Conservation (phyloP, 2,329 filamentous ascomycete species). For the Echinosphaeria canescens region DNA sequence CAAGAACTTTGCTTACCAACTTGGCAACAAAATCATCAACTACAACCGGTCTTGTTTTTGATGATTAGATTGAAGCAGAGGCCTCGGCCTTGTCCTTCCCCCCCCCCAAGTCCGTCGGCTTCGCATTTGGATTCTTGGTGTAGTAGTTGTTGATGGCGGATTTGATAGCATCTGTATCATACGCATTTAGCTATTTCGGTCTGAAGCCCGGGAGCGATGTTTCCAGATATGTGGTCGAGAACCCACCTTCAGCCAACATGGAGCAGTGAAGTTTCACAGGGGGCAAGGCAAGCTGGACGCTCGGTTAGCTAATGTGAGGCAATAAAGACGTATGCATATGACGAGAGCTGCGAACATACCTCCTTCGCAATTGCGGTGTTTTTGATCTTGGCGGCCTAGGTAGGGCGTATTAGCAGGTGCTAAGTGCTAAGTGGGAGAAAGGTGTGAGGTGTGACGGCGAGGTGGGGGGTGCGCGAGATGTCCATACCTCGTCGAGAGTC, state of each 20-base stretch:
- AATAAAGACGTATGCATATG: slow-evolving; percentile 50
- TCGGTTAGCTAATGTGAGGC: slow-evolving; percentile 62
- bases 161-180: slow-evolving; percentile 89
- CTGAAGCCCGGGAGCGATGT: slow-evolving; percentile 32
- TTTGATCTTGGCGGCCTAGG: slow-evolving; percentile 45
- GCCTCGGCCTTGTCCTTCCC: slow-evolving; percentile 37
- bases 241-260: slow-evolving; percentile 64
- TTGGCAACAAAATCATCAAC: too few relatives aligned
- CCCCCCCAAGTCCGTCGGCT: slow-evolving; percentile 54
- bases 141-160: slow-evolving; percentile 82
- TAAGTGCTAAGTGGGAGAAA: too few relatives aligned
- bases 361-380: slow-evolving; percentile 99
- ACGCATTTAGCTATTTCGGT: too few relatives aligned
- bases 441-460: too few relatives aligned
- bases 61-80: too few relatives aligned
- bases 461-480: too few relatives aligned
- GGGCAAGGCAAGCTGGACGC: slow-evolving; percentile 56
- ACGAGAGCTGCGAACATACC: slow-evolving; percentile 71
- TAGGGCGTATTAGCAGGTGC: too few relatives aligned
- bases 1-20: too few relatives aligned
- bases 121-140: slow-evolving; percentile 66
- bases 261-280: slow-evolving; percentile 74
- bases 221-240: too few relatives aligned
- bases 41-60: too few relatives aligned
- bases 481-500: slow-evolving; percentile 82